Evolutionary conservation across 73 alveolate genomes (phyloP), one percentile per base, ranked within the genome.

Genomic region (Blepharisma stoltei): DNA sequence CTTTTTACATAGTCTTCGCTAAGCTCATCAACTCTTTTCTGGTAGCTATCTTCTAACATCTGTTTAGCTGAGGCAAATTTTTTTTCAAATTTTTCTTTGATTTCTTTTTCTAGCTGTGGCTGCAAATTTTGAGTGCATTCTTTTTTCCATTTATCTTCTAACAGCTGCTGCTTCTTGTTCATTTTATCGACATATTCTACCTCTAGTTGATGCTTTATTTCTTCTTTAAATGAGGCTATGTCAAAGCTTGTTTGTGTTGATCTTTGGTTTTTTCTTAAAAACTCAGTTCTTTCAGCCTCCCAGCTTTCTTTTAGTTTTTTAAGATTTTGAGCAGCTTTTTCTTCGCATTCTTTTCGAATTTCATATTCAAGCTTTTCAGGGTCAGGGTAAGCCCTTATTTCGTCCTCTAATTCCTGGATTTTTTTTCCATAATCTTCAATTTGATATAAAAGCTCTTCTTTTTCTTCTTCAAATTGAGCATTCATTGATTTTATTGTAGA

Each of bases 171-270:
- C 3, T 14, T 8, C 23, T 20, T 52, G 18, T 5, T 60, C 18
- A 14, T 20, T 5, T 60, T 60, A 38, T 18, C 23, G 2, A 25
- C 14, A 60, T 60, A 60, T 60, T 60, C 73, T 1, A 9, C 11
- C 5, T 60, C 73, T 25, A 60, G 1, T 5, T 60, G 73, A 9
- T n/a, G 18, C 5, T 38, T 60, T 14, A 60, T 60, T 60, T 60
- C 73, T 18, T 60, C 73, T 60, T 38, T 14, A 11, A 20, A 18
- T n/a, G 11, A 8, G 2, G 73, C 14, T 1, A 14, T 14, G 5
- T 60, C 73, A 60, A 60, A 60, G 4, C 73, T 60, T 14, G 73
- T 60, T 25, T 60, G 73, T 14, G 73, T 60, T 20, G 73, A n/a
- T 8, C 48, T 60, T 60, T 60, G 73, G 37, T 4, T 18, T 60